phyloP scores from a whole-genome alignment of 1,139 yeast genomes.

The Geotrichum australiense region DNA sequence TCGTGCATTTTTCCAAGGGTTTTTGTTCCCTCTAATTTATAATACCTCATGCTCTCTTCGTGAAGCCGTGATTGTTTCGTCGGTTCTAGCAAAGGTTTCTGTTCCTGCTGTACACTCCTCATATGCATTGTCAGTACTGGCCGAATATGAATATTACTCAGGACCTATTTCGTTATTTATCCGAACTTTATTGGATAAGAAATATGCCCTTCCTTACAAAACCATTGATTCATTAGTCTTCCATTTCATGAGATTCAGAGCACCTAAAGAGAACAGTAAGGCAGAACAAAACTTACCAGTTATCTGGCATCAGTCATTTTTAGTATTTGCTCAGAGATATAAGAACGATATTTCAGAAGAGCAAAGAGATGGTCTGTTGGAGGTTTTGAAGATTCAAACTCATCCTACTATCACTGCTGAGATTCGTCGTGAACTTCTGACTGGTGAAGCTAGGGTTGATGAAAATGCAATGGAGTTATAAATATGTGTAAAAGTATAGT shows the following conservation, averaged over 20 bases:
- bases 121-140: constrained; percentile 80
- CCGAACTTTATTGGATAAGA: constrained; percentile 82
- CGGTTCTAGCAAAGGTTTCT: constrained; percentile 81
- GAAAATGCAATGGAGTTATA: constrained; percentile 13
- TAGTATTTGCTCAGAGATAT: constrained; percentile 91
- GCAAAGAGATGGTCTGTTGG: constrained; percentile 88
- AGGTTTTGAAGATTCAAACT: constrained; percentile 82
- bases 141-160: constrained; percentile 66
- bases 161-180: constrained; percentile 91
- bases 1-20: constrained; percentile 95
- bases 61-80: constrained; percentile 94
- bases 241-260: constrained; percentile 79
- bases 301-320: constrained; percentile 94
- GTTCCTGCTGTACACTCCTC: constrained; percentile 94
- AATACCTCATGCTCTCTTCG: constrained; percentile 63
- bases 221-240: constrained; percentile 93
- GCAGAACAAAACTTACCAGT: constrained; percentile 71
- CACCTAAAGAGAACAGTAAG: constrained; percentile 36
- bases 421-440: constrained; percentile 83
- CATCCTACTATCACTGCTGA: constrained; percentile 91
- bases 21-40: constrained; percentile 78
- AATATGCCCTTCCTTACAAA: constrained; percentile 94
- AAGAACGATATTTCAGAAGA: constrained; percentile 96
- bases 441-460: constrained; percentile 43
- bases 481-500: too few relatives aligned